A percentile compares a stretch with the other conserved stretches of the same genome.
Conservation (phyloP, 768 basidiomycete species). For the Hygrocybe coccinea region DNA sequence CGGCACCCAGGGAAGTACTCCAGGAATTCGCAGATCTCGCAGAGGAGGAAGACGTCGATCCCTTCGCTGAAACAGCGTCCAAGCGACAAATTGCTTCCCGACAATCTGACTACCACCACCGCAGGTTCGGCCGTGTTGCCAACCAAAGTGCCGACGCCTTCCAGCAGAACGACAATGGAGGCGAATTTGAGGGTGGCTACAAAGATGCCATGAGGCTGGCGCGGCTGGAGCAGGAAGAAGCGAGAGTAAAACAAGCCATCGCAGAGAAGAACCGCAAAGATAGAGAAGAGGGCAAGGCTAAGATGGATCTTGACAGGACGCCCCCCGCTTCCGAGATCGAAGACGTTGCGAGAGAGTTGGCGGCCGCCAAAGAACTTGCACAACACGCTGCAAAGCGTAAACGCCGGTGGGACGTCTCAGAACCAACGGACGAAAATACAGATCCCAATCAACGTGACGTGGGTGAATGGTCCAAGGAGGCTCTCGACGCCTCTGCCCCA, state of each 20-base stretch:
- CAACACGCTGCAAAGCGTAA: constrained; percentile 54
- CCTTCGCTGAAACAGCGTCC: constrained; percentile 87
- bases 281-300: constrained; percentile 64
- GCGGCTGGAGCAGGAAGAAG: constrained; percentile 90
- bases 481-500: constrained; percentile 65
- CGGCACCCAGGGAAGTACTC: constrained; percentile 88
- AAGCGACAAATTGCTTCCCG: constrained; percentile 90
- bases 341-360: constrained; percentile 66
- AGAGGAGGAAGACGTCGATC: constrained; percentile 89
- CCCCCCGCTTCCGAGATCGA: constrained; percentile 79
- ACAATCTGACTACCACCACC: constrained; percentile 92
- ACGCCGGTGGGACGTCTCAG: constrained; percentile 74
- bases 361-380: constrained; percentile 46
- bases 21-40: constrained; percentile 92
- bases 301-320: constrained; percentile 88
- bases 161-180: constrained; percentile 58
- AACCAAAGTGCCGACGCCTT: constrained; percentile 81
- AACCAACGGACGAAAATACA: constrained; percentile 59
- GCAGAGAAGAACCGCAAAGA: constrained; percentile 84
- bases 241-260: constrained; percentile 72
- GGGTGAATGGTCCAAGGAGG: constrained; percentile 74
- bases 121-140: constrained; percentile 81
- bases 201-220: constrained; percentile 93
- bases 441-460: constrained; percentile 55
- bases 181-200: constrained; percentile 79